Percentiles rank a stretch among this genome's conserved stretches.
phyloP scores from a whole-genome alignment of 2,329 filamentous ascomycete genomes.

The Echinosphaeria canescens region DNA sequence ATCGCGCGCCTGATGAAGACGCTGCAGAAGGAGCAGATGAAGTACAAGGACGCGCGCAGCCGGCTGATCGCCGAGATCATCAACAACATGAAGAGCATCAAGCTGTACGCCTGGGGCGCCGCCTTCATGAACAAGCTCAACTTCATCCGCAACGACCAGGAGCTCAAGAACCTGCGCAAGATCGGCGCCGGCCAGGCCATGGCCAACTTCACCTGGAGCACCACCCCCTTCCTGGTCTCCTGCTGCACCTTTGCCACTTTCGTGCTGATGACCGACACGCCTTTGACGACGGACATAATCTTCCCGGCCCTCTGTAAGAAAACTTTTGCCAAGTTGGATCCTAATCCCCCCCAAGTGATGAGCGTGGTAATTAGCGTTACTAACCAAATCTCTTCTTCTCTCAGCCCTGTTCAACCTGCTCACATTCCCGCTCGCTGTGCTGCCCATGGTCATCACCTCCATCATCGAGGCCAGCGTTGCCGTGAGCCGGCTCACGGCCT shows the following conservation, averaged over 20 bases:
- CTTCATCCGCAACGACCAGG: constrained; percentile 85
- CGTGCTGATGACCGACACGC: constrained; percentile 60
- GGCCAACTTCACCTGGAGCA: constrained; percentile 96
- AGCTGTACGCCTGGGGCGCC: constrained; percentile 91
- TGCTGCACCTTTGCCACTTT: constrained; percentile 94
- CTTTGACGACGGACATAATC: constrained; percentile 83
- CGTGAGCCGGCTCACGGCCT: constrained; percentile 64
- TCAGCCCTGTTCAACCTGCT: constrained; percentile 89
- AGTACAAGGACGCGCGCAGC: constrained; percentile 91
- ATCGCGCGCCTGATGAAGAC: constrained; percentile 89
- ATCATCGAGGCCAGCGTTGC: constrained; percentile 95
- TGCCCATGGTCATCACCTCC: constrained; percentile 95
- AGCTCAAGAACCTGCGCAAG: constrained; percentile 85
- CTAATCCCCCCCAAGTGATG: neutral
- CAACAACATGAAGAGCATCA: constrained; percentile 99
- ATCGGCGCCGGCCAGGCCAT: constrained; percentile 88
- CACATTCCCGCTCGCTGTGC: constrained; percentile 79
- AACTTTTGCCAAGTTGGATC: constrained; percentile 7
- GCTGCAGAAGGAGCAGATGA: constrained; percentile 93
- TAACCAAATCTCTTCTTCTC: too few species aligned
- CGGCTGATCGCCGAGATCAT: constrained; percentile 92
- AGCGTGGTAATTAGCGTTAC: too few species aligned
- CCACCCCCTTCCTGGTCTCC: constrained; percentile 91
- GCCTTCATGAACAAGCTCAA: constrained; percentile 98
- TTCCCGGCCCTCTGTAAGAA: constrained; percentile 84